Conservation (phyloP, 768 basidiomycete genomes). For the Pisolithus albus region DNA sequence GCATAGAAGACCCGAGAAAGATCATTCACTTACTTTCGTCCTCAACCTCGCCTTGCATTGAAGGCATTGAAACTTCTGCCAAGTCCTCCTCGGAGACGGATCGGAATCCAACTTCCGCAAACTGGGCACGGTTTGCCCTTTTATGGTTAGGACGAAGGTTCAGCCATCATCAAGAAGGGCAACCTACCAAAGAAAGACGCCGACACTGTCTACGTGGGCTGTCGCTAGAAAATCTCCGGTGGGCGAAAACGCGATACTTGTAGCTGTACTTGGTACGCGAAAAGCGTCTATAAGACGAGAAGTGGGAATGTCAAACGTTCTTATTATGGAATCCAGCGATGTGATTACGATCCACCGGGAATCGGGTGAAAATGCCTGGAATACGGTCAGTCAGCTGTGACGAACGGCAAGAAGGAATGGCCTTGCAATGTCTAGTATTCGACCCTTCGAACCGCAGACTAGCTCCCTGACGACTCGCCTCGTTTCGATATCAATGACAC, state of each 20-base stretch:
- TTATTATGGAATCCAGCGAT: constrained; percentile 85
- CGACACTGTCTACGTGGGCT: constrained; percentile 89
- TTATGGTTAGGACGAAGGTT: not conserved
- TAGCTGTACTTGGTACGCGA: constrained; percentile 79
- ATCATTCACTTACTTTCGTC: constrained; percentile 58
- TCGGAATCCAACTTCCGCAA: constrained; percentile 75
- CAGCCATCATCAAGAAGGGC: not conserved
- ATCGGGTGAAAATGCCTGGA: constrained; percentile 88
- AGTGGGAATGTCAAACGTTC: constrained; percentile 94
- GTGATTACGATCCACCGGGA: constrained; percentile 89
- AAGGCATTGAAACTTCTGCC: constrained; percentile 64
- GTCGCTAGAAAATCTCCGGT: constrained; percentile 95
- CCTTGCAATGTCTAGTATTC: constrained; percentile 83
- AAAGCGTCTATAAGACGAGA: constrained; percentile 91
- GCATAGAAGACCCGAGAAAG: not conserved
- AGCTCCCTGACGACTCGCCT: constrained; percentile 81
- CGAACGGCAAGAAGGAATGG: not conserved
- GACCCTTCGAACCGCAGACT: constrained; percentile 64
- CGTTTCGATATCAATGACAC: constrained; percentile 90
- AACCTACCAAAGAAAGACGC: constrained; percentile 88
- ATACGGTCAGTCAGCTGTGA: not conserved
- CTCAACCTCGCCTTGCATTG: constrained; percentile 74
- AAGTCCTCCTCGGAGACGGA: constrained; percentile 74
- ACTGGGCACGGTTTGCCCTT: constrained; percentile 96
- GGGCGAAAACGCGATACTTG: constrained; percentile 88